These are phyloP conservation scores for Dalbergia oliveri DNA, from an alignment of 306 rosid genomes.

Conservation along the genomic window DNA sequence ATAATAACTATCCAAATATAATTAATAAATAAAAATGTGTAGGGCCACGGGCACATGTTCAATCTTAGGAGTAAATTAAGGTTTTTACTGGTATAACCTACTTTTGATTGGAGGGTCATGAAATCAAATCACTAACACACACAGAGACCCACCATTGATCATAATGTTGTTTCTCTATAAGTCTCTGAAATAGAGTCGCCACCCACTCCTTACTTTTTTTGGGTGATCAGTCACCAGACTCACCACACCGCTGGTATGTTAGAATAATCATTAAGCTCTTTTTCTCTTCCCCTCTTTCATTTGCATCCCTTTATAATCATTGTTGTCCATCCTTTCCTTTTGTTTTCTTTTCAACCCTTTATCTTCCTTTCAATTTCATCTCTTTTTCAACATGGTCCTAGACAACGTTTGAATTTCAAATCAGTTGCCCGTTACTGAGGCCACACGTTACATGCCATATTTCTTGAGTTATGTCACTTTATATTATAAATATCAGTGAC, in stretches of 20 bases:
- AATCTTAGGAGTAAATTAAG: slow-evolving; percentile 54
- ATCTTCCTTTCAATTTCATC: background rate
- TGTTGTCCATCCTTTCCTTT: slow-evolving; percentile 40
- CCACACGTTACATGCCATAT: slow-evolving; percentile 42
- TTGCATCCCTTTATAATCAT: slow-evolving; percentile 40
- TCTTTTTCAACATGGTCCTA: background rate
- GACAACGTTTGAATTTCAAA: slow-evolving; percentile 45
- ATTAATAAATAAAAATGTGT: background rate
- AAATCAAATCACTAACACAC: slow-evolving; percentile 42
- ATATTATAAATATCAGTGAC: slow-evolving; percentile 26
- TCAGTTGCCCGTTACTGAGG: slow-evolving; percentile 50
- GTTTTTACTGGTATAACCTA: slow-evolving; percentile 50
- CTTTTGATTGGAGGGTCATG: slow-evolving; percentile 51
- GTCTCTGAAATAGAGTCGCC: slow-evolving; percentile 43
- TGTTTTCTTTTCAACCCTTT: slow-evolving; percentile 19
- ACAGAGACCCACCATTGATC: slow-evolving; percentile 63
- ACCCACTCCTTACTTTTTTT: slow-evolving; percentile 54
- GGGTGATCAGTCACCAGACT: slow-evolving; percentile 9
- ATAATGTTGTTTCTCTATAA: slow-evolving; percentile 50
- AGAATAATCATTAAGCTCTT: slow-evolving; percentile 49
- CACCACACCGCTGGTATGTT: slow-evolving; percentile 31
- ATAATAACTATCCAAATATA: too few relatives aligned
- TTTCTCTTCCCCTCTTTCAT: slow-evolving; percentile 9
- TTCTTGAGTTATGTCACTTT: slow-evolving; percentile 24
- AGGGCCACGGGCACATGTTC: slow-evolving; percentile 49